These are phyloP conservation scores for Cystobasidium sp. DNA, from an alignment of 1,284 basidiomycete species.

Conservation along the genomic window DNA sequence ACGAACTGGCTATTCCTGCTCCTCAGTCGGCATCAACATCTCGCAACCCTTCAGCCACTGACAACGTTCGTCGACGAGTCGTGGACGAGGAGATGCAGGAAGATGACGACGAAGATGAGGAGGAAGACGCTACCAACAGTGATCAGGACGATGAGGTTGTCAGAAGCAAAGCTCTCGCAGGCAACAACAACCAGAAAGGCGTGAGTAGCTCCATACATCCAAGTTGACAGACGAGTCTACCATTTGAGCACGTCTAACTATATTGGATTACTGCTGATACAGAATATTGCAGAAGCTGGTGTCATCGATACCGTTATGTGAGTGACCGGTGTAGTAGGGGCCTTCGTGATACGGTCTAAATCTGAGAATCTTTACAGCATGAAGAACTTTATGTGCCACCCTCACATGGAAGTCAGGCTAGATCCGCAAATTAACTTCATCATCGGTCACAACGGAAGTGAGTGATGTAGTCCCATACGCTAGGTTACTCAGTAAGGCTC, in stretches of 20 bases:
- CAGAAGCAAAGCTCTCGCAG: conserved; percentile 1
- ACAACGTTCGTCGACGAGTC: neutral
- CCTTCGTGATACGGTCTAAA: neutral
- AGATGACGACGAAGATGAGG: conserved; percentile 28
- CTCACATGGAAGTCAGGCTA: conserved; percentile 72
- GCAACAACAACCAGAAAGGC: conserved; percentile 16
- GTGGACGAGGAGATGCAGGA: conserved; percentile 23
- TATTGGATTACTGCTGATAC: neutral
- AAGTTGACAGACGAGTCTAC: neutral
- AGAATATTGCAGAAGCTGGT: conserved; percentile 77
- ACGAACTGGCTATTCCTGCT: conserved; percentile 24
- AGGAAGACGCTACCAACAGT: neutral
- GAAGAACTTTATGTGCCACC: conserved; percentile 93
- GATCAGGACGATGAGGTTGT: conserved; percentile 13
- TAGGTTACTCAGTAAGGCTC: too few relatives aligned
- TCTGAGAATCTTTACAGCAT: conserved; percentile 27
- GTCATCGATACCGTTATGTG: conserved; percentile 85
- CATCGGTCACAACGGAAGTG: conserved; percentile 72
- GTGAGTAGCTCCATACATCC: conserved; percentile 4
- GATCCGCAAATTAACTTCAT: conserved; percentile 95
- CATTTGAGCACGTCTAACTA: neutral
- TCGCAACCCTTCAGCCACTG: neutral
- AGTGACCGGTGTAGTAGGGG: conserved; percentile 55
- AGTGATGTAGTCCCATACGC: neutral
- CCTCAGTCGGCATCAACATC: neutral